A percentile compares a stretch with the other conserved stretches of the same genome.
Conservation (phyloP, 345 rosid species). For the Melaleuca alternifolia region DNA sequence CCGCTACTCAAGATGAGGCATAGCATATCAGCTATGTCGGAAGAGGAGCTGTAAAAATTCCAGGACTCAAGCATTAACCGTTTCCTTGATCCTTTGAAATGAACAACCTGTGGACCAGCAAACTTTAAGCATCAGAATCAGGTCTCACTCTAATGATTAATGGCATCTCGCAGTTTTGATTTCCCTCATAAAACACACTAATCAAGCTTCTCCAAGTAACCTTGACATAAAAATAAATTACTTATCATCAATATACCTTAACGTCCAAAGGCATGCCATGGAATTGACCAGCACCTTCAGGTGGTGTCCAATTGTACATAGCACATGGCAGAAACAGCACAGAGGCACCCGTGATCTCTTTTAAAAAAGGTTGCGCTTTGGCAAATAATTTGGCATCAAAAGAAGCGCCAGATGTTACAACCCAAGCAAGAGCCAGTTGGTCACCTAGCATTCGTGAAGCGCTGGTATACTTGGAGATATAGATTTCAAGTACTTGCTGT, state of each 20-base stretch:
- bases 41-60: conserved; percentile 51
- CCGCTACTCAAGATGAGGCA: conserved; percentile 82
- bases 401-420: conserved; percentile 44
- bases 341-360: conserved; percentile 47
- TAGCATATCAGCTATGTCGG: conserved; percentile 56
- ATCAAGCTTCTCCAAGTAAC: background rate
- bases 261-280: conserved; percentile 97
- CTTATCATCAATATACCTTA: conserved; percentile 31
- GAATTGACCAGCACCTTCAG: conserved; percentile 97
- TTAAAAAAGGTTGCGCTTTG: conserved; percentile 45
- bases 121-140: background rate
- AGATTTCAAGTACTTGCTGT: conserved; percentile 46
- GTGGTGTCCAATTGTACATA: conserved; percentile 91
- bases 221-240: background rate
- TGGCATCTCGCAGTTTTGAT: background rate
- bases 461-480: conserved; percentile 54
- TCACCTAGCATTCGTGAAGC: conserved; percentile 98
- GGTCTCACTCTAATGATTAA: background rate
- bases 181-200: background rate
- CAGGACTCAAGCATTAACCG: conserved; percentile 95
- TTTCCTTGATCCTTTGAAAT: conserved; percentile 95
- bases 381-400: conserved; percentile 62
- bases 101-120: conserved; percentile 49
- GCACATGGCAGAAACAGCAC: conserved; percentile 81
- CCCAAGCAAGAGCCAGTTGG: conserved; percentile 78